Base-by-base conservation (phyloP, 2,329 filamentous ascomycete genomes). In the Aspergillus costaricaensis region DNA sequence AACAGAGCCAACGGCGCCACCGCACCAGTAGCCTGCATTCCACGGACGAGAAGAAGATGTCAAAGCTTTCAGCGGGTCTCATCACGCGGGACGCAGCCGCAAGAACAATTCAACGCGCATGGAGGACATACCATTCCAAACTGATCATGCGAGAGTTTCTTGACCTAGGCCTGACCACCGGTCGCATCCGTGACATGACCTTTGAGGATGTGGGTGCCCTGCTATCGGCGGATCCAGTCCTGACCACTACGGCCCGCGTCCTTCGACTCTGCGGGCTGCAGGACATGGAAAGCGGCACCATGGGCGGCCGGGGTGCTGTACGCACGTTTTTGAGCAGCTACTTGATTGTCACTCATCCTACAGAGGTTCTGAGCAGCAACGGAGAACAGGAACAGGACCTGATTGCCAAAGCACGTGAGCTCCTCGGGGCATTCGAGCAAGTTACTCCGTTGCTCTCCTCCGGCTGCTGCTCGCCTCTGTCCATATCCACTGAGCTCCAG, bases 281-380 rank as follows among this genome's bases (percentile, higher is more conserved):
- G 55, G 83, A 86, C 61, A 75, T 76, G 61, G 80, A 81, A 51
- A 79, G 80, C 43, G 79, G 80, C 1, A 76, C 76, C 36, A 72
- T 81, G 63, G 76, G 79, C 6, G 77, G 82, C 58, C 77, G 80
- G 64, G 83, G 83, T 39, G 79, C 82, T n/a, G 80, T 85, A 38
- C 78, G 86, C 60, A 87, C 84, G 2, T 88, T 89, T 66, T 78
- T 89, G 44, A 87, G 85, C 70, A 83, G 85, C 32, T 89, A 85
- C 70, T 77, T 89, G 52, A 85, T 89, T 55, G 76, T 86, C 17
- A 84, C 84, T 3, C 86, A 88, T 71, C 86, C 86, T 4, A 76
- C 80, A 4, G 81, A 86, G 58, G 85, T 88, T 7, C 74, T 89
- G 55, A 86, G 83, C 65, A 83, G 83, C 56, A 82, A 86, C 62